Percentiles rank a stretch among this genome's conserved stretches.
phyloP scores from a whole-genome alignment of 2,329 filamentous ascomycete genomes.

The Colletotrichum phormii region DNA sequence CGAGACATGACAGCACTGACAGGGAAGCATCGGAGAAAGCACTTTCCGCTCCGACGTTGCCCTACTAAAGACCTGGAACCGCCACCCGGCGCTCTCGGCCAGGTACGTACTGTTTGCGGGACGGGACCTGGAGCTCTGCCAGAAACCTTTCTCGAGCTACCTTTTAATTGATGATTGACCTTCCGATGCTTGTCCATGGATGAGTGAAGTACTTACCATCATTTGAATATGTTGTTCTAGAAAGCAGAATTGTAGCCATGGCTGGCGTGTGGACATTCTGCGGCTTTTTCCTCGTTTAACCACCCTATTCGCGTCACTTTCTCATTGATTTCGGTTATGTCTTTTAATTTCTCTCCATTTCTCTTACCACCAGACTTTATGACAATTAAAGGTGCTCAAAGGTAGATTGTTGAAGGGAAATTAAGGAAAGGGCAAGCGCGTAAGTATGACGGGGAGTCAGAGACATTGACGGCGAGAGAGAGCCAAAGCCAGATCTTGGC shows the following conservation, averaged over 20 bases:
- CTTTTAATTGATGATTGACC: too few species aligned
- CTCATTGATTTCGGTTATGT: not conserved
- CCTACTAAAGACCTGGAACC: not conserved
- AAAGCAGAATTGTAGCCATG: too few species aligned
- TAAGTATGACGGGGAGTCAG: too few species aligned
- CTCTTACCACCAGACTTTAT: not conserved
- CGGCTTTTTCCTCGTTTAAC: too few species aligned
- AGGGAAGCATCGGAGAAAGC: conserved; percentile 15
- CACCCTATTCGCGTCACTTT: not conserved
- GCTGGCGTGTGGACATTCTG: too few species aligned
- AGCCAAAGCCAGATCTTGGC: too few species aligned
- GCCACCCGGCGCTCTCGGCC: too few species aligned
- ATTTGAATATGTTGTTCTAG: too few species aligned
- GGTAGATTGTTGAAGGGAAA: too few species aligned
- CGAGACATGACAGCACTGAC: conserved; percentile 12
- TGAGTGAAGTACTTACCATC: too few species aligned
- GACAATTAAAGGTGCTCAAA: too few species aligned
- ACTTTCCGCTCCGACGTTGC: not conserved
- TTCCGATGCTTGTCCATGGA: too few species aligned
- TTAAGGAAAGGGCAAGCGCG: not conserved
- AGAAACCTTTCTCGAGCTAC: not conserved
- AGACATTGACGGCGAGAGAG: not conserved
- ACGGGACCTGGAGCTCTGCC: not conserved
- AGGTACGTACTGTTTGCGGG: not conserved
- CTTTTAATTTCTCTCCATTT: not conserved